A percentile compares a stretch with the other conserved stretches of the same genome.
Evolutionary conservation across 1,284 basidiomycete genomes (phyloP).

Genomic region (Schizopora paradoxa): DNA sequence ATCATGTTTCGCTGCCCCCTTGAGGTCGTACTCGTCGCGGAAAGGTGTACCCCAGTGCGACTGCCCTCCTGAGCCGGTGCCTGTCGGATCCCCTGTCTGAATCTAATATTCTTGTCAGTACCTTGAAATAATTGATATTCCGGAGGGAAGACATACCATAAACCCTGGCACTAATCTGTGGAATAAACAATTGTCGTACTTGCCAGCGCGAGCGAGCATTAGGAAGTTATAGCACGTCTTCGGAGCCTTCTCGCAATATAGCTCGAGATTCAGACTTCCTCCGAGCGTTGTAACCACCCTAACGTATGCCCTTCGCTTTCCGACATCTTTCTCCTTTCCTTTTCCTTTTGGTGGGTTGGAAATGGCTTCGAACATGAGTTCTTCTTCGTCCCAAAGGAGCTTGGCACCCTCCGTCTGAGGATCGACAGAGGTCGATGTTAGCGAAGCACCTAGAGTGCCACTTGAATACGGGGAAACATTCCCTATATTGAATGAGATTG

Average conservation of each 20-base stretch:
- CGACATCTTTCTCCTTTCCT: constrained; percentile 87
- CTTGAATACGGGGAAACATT: constrained; percentile 89
- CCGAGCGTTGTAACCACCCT: constrained; percentile 89
- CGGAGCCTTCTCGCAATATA: constrained; percentile 93
- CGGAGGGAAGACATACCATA: constrained; percentile 58
- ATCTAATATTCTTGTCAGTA: constrained; percentile 41
- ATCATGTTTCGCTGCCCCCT: constrained; percentile 83
- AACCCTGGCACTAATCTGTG: constrained; percentile 96
- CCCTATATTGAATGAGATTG: constrained; percentile 43
- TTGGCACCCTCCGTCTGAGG: constrained; percentile 75
- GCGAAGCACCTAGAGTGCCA: constrained; percentile 85
- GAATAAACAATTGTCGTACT: constrained; percentile 87
- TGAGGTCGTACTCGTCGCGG: constrained; percentile 85
- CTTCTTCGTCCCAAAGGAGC: constrained; percentile 90
- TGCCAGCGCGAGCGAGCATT: constrained; percentile 82
- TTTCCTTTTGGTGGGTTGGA: constrained; percentile 71
- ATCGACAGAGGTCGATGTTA: constrained; percentile 90
- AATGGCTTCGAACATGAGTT: constrained; percentile 90
- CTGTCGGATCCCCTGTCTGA: constrained; percentile 95
- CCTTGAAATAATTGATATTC: neutral
- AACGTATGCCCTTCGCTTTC: constrained; percentile 85
- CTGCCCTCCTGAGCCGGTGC: constrained; percentile 89
- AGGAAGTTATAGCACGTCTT: constrained; percentile 99
- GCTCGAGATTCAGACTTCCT: constrained; percentile 82
- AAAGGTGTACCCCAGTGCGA: constrained; percentile 97